phyloP scores from a whole-genome alignment of 768 basidiomycete genomes.

The Trichaptum fuscoviolaceum region DNA sequence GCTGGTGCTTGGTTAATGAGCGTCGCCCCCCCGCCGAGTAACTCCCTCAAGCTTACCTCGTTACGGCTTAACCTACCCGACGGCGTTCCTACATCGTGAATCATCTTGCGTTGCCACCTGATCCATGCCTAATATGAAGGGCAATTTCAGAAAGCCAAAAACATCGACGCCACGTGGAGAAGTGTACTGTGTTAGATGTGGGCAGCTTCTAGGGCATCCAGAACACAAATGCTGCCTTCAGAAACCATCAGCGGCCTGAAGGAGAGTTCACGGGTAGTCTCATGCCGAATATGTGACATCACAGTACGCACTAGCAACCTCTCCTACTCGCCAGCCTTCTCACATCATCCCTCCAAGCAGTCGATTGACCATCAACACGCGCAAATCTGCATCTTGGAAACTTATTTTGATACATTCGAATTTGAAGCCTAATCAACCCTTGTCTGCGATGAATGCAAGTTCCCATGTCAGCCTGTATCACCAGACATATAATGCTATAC shows the following conservation, averaged over 20 bases:
- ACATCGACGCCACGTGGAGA: background rate
- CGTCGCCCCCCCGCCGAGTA: background rate
- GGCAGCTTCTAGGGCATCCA: background rate
- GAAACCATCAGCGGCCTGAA: background rate
- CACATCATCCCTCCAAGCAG: background rate
- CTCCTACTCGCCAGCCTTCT: background rate
- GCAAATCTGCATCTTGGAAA: background rate
- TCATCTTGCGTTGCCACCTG: background rate
- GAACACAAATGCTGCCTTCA: background rate
- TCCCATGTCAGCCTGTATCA: background rate
- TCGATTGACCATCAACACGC: background rate
- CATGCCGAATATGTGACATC: background rate
- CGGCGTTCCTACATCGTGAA: background rate
- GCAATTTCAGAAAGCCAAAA: background rate
- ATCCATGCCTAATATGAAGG: background rate
- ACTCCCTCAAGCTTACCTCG: background rate
- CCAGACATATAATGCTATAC: background rate
- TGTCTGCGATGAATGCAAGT: background rate
- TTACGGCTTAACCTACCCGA: background rate
- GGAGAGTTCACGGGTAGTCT: background rate
- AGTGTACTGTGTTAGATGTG: background rate
- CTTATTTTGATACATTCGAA: background rate
- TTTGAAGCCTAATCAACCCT: background rate
- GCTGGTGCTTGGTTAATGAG: background rate
- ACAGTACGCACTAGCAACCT: background rate